phyloP scores from a whole-genome alignment of 148 eudicot species.

The Suaeda aralocaspica region DNA sequence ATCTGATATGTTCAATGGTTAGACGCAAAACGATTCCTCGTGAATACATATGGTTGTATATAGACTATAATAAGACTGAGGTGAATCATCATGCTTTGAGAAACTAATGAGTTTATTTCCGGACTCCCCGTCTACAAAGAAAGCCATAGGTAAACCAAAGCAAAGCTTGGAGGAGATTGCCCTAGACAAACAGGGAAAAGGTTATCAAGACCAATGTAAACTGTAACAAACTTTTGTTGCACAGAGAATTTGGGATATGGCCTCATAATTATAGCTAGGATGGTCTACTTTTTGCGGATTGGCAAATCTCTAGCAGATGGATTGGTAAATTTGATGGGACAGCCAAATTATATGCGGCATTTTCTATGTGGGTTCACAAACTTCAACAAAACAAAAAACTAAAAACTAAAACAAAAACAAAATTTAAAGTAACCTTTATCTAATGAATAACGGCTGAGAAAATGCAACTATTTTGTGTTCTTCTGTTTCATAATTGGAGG shows the following conservation, averaged over 20 bases:
- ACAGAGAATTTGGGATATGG: slow-evolving; percentile 14
- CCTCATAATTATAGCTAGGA: slow-evolving; percentile 17
- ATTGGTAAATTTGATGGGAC: slow-evolving; percentile 27
- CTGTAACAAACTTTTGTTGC: not conserved
- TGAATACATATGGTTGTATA: too few species aligned
- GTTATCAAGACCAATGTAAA: slow-evolving; percentile 8
- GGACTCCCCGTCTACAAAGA: too few species aligned
- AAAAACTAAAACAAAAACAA: slow-evolving; percentile 1
- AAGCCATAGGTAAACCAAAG: too few species aligned
- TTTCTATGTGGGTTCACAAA: slow-evolving; percentile 32
- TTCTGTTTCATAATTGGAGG: slow-evolving; percentile 31
- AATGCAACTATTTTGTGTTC: slow-evolving; percentile 18
- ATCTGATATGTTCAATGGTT: too few species aligned
- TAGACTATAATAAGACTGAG: too few species aligned
- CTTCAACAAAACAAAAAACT: slow-evolving; percentile 1
- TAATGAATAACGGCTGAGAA: slow-evolving; percentile 33
- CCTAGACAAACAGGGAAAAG: too few species aligned
- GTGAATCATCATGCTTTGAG: too few species aligned
- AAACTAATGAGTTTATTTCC: too few species aligned
- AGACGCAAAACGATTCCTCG: too few species aligned
- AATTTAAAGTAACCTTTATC: slow-evolving; percentile 11
- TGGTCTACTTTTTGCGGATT: too few species aligned
- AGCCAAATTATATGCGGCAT: slow-evolving; percentile 24
- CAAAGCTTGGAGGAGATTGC: too few species aligned
- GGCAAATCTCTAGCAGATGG: slow-evolving; percentile 19